Base-by-base conservation (phyloP, 176 grass and related monocot species). In the Aechmea fasciata region DNA sequence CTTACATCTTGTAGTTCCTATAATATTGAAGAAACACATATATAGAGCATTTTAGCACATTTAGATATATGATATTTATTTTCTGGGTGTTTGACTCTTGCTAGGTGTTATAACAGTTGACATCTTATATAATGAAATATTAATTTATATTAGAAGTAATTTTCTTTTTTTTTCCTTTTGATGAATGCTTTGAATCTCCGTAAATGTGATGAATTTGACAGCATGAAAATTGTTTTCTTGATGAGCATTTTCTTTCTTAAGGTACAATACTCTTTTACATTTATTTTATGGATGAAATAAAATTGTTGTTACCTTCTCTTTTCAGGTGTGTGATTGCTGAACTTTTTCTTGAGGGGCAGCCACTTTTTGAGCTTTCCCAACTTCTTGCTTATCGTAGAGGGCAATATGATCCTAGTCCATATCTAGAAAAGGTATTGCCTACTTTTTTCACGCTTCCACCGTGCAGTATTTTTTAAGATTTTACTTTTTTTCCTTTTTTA, bases 251-350 rank as follows among this genome's bases (percentile, higher is more conserved):
- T 15, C 2, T 61, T 55, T 61, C 20, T 19, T 19, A n/a, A 61
- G 20, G 55, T 18, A 61, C 1, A 10, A 61, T 19, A 19, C 7
- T 61, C 20, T 8, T 18, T 61, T 2, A 10, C 17, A 18, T 61
- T 9, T 61, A 61, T 61, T n/a, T 61, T 14, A 10, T 61, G n/a
- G 17, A 61, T 61, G 0, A 19, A 18, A 18, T 17, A 61, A 18
- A 61, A 8, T 9, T 61, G 55, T 14, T n/a, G 20, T 5, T 61
- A 61, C 13, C 55, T 61, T 48, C 71, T 51, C 51, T 67, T 79
- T 87, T 10, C 85, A 97, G 93, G 84, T 97, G 93, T 64, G 93
- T 97, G 74, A 79, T 97, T 73, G 93, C 93, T 79, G 93, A 97
- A 52, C 83, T 97, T 76, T 97, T 97, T 70, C 79, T 97, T 26